Evolutionary conservation across 805 yeast genomes (phyloP).

Genomic region (Candida berthetii): DNA sequence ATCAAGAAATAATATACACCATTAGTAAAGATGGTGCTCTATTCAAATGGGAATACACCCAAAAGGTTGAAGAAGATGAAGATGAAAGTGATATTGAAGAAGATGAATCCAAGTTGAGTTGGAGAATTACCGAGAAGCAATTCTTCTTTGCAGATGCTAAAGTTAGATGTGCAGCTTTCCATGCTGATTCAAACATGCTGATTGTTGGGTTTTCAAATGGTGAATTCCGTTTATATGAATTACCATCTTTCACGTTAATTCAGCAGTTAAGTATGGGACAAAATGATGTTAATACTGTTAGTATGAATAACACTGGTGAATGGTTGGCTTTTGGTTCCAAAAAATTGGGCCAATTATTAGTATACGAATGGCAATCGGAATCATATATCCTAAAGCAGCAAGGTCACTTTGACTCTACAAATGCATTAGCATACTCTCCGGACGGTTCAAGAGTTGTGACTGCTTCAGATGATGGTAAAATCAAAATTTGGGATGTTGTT

Average conservation of each 20-base stretch:
- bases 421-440: slow-evolving; percentile 81
- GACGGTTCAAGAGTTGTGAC: slow-evolving; percentile 92
- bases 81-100: slow-evolving; percentile 36
- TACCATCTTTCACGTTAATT: slow-evolving; percentile 71
- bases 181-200: slow-evolving; percentile 60
- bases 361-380: slow-evolving; percentile 98
- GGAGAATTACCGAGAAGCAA: slow-evolving; percentile 81
- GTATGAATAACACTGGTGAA: slow-evolving; percentile 81
- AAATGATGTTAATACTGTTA: slow-evolving; percentile 76
- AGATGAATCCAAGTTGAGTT: slow-evolving; percentile 44
- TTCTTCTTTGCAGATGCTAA: slow-evolving; percentile 64
- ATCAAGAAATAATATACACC: slow-evolving; percentile 87
- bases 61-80: slow-evolving; percentile 41
- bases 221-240: slow-evolving; percentile 84
- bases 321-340: slow-evolving; percentile 96
- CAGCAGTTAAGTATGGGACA: slow-evolving; percentile 93
- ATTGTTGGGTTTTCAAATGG: slow-evolving; percentile 89
- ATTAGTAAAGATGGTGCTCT: slow-evolving; percentile 93
- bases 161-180: slow-evolving; percentile 81
- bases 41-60: slow-evolving; percentile 84
- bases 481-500: slow-evolving; percentile 91
- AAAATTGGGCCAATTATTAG: slow-evolving; percentile 86
- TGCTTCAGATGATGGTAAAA: slow-evolving; percentile 94
- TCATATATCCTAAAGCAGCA: slow-evolving; percentile 93
- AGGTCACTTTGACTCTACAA: slow-evolving; percentile 92